Base-by-base conservation (phyloP, 2,329 filamentous ascomycete genomes). In the Madurella fahalii region DNA sequence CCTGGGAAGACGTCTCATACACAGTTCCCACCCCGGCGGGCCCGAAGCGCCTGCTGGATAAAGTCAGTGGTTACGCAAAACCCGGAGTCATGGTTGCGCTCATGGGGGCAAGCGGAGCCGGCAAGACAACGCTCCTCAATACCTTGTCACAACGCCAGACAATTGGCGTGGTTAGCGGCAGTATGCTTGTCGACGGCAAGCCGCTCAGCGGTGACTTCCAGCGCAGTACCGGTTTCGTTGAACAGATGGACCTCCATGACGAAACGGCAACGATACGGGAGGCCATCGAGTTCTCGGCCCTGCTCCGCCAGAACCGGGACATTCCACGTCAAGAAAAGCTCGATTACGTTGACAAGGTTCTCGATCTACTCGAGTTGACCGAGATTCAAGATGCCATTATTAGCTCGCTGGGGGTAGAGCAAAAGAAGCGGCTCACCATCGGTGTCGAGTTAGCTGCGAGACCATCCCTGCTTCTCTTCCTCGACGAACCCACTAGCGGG, bases 71-170 rank as follows among this genome's bases (percentile, higher is more conserved):
- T 1, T 93, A 89, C 61, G 89, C 84, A 1, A 91, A 90, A 64
- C 90, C 90, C 1, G 89, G 90, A 16, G 72, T 87, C 16, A 85
- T 95, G 80, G 84, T 90, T 42, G 90, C 90, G 0, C 74, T 95
- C 1, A 89, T 94, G 77, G 90, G 90, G 51, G 87, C 87, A 1
- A 89, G 83, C 4, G 89, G 88, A 42, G 90, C 90, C 9, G 90
- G 90, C 12, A 95, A 95, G 72, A 92, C 89, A 0, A 94, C 90
- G 0, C 74, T 95, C 0, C 76, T 95, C 16, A 91, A 94, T 68
- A 90, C 87, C 0, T 67, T 82, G 0, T 84, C 88, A 0, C 87
- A 92, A 64, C 81, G 89, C 2, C 85, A 90, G 67, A 30, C 61
- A 25, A 55, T 61, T 11, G 87, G 87, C 66, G 81, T 89, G 18